Evolutionary conservation across 2,329 filamentous ascomycete species (phyloP).

Genomic region (Teratosphaeria viscida): DNA sequence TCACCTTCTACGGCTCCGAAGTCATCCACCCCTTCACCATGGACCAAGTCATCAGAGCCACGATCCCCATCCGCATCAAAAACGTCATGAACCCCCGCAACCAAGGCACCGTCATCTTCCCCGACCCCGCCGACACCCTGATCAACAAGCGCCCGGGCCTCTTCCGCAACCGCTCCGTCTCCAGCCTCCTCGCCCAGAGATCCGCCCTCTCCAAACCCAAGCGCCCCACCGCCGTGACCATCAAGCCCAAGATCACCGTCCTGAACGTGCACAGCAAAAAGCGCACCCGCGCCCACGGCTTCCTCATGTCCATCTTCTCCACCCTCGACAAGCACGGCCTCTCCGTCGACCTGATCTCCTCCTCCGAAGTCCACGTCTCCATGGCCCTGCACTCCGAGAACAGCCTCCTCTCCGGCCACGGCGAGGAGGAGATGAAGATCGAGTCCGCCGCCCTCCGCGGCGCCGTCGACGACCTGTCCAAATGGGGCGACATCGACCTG

Average conservation of each 20-base stretch:
- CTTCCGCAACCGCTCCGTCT: slow-evolving; percentile 36
- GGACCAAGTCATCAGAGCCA: slow-evolving; percentile 74
- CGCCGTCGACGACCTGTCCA: slow-evolving; percentile 57
- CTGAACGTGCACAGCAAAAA: slow-evolving; percentile 98
- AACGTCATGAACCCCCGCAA: slow-evolving; percentile 54
- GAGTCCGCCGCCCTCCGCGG: slow-evolving; percentile 37
- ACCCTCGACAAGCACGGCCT: slow-evolving; percentile 79
- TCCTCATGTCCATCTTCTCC: slow-evolving; percentile 86
- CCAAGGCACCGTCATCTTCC: slow-evolving; percentile 71
- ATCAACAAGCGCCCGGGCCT: slow-evolving; percentile 43
- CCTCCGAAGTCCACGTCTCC: slow-evolving; percentile 91
- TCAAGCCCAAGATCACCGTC: slow-evolving; percentile 93
- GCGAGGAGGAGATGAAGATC: slow-evolving; percentile 38
- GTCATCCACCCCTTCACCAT: slow-evolving; percentile 98
- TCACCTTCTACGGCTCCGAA: slow-evolving; percentile 68
- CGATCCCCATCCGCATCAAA: slow-evolving; percentile 81
- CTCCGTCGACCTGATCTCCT: slow-evolving; percentile 92
- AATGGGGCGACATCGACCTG: slow-evolving; percentile 83
- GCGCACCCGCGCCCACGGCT: slow-evolving; percentile 88
- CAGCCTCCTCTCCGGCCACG: slow-evolving; percentile 39
- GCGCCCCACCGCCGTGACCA: slow-evolving; percentile 60
- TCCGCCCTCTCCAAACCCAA: slow-evolving; percentile 36
- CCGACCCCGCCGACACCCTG: slow-evolving; percentile 52
- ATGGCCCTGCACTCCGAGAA: slow-evolving; percentile 84
- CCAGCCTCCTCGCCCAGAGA: slow-evolving; percentile 29